phyloP scores from a whole-genome alignment of 192 early-diverging fungal genomes.

The Rhizophagus clarus region DNA sequence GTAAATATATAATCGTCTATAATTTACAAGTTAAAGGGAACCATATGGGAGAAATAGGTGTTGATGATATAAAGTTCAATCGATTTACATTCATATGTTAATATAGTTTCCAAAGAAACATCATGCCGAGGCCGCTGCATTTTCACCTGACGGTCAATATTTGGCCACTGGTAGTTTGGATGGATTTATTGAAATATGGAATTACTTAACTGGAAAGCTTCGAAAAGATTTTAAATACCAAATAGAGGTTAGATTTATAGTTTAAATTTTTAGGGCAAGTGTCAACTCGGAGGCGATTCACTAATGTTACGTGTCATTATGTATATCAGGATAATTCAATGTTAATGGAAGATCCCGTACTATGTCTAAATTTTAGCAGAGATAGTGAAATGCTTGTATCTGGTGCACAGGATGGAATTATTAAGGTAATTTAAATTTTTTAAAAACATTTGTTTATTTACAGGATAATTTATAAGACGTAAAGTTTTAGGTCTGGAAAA shows the following conservation, averaged over 20 bases:
- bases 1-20: slow-evolving; percentile 36
- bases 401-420: slow-evolving; percentile 81
- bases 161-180: slow-evolving; percentile 88
- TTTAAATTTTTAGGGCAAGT: background rate
- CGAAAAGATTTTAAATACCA: slow-evolving; percentile 90
- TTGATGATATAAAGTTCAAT: background rate
- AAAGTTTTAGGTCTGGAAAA: slow-evolving; percentile 71
- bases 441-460: background rate
- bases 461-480: background rate
- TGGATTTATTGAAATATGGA: slow-evolving; percentile 98
- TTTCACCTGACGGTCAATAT: slow-evolving; percentile 82
- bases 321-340: slow-evolving; percentile 74
- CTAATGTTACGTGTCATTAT: slow-evolving; percentile 19
- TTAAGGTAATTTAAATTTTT: slow-evolving; percentile 60
- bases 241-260: slow-evolving; percentile 59
- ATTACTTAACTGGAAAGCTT: slow-evolving; percentile 88
- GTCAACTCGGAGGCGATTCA: background rate
- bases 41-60: background rate
- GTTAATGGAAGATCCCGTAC: slow-evolving; percentile 87
- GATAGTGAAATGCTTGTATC: slow-evolving; percentile 83
- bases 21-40: background rate
- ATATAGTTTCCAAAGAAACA: slow-evolving; percentile 86
- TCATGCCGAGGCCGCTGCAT: slow-evolving; percentile 72
- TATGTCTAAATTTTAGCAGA: slow-evolving; percentile 74
- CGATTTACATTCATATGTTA: background rate